A percentile compares a stretch with the other conserved stretches of the same genome.
These are phyloP conservation scores for Chlorella variabilis DNA, from an alignment of 163 green algal species.

Conservation along the genomic window DNA sequence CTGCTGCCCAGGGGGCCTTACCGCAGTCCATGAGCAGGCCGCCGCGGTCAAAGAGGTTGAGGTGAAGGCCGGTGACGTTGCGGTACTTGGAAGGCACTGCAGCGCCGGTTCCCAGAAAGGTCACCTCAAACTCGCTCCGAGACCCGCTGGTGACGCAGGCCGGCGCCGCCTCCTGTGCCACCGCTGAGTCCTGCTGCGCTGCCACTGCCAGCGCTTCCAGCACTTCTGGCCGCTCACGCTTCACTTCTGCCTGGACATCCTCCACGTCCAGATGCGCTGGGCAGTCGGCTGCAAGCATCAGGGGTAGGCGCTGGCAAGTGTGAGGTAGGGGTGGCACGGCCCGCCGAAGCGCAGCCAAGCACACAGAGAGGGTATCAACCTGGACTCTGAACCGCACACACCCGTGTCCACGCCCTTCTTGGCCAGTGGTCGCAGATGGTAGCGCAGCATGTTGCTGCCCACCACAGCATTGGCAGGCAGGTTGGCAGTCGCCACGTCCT, in stretches of 20 bases:
- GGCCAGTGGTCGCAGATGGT: slow-evolving; percentile 52
- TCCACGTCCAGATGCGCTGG: slow-evolving; percentile 19
- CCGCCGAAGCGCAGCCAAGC: not conserved
- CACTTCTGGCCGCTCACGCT: slow-evolving; percentile 29
- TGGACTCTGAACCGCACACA: not conserved
- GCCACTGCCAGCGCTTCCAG: slow-evolving; percentile 36
- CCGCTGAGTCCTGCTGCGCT: not conserved
- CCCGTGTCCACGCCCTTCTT: slow-evolving; percentile 48
- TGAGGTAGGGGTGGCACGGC: not conserved
- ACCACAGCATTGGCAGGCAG: slow-evolving; percentile 27
- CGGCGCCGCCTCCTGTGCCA: slow-evolving; percentile 10
- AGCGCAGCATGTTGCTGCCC: slow-evolving; percentile 70
- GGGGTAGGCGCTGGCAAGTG: not conserved
- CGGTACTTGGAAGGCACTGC: slow-evolving; percentile 94
- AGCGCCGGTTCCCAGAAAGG: slow-evolving; percentile 94
- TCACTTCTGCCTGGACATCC: slow-evolving; percentile 25
- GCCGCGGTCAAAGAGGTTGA: slow-evolving; percentile 60
- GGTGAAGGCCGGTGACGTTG: slow-evolving; percentile 90
- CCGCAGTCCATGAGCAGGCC: slow-evolving; percentile 93
- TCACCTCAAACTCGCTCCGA: slow-evolving; percentile 60
- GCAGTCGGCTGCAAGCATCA: slow-evolving; percentile 19
- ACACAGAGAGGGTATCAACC: not conserved
- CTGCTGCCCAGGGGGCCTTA: not conserved
- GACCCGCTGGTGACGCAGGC: not conserved
- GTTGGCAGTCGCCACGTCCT: not conserved